Percentiles rank a stretch among this genome's conserved stretches.
Conservation (phyloP, 1,284 basidiomycete genomes). For the Trichosporon coremiiforme region DNA sequence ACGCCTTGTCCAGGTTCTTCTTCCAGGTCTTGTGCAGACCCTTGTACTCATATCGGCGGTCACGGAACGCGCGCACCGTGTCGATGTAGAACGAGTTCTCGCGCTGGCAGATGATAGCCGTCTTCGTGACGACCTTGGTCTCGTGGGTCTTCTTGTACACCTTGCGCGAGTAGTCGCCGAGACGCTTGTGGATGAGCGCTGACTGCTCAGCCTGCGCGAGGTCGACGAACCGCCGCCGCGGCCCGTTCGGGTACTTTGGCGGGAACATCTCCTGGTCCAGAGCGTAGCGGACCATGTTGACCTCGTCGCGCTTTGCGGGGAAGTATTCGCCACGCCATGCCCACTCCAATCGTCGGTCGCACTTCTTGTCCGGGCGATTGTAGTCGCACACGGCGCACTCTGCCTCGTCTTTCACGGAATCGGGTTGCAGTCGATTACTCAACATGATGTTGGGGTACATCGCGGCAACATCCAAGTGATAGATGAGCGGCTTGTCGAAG, state of each 20-base stretch:
- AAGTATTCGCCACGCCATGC: conserved; percentile 99
- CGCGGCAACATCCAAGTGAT: conserved; percentile 97
- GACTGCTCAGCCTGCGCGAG: conserved; percentile 85
- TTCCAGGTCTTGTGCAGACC: conserved; percentile 99
- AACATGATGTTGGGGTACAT: conserved; percentile 99
- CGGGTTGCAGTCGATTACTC: conserved; percentile 96
- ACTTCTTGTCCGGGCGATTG: conserved; percentile 93
- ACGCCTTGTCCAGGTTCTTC: conserved; percentile 86
- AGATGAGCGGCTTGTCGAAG: conserved; percentile 90
- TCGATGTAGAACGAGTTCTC: conserved; percentile 99
- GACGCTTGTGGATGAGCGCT: conserved; percentile 88
- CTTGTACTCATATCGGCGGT: conserved; percentile 99
- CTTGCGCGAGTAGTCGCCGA: conserved; percentile 97
- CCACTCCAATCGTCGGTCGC: conserved; percentile 94
- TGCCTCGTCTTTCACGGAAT: conserved; percentile 95
- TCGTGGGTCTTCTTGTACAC: conserved; percentile 99
- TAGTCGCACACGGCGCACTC: conserved; percentile 98
- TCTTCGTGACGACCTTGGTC: conserved; percentile 90
- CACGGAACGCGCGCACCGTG: conserved; percentile 95
- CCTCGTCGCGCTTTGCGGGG: conserved; percentile 95
- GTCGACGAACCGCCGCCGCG: conserved; percentile 80
- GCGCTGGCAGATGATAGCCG: conserved; percentile 94
- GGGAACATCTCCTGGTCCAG: conserved; percentile 94
- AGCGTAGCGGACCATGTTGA: conserved; percentile 98
- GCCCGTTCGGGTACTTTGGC: conserved; percentile 70